phyloP scores from a whole-genome alignment of 1,139 yeast genomes.

The Candida pseudocylindracea region DNA sequence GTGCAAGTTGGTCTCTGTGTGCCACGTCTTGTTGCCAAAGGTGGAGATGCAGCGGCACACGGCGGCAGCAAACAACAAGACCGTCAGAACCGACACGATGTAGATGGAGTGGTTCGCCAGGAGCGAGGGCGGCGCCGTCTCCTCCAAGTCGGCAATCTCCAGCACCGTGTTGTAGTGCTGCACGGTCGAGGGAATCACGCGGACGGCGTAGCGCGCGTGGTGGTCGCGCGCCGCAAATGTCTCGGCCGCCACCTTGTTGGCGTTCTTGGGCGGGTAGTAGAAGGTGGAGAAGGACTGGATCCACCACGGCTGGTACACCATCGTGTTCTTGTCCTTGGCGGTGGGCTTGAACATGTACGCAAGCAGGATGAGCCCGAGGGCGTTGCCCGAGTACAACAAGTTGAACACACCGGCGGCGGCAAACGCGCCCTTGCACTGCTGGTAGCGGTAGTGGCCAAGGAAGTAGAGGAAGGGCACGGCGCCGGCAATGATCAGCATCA shows the following conservation, averaged over 20 bases:
- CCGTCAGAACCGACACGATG: neutral
- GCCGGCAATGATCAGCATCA: conserved; percentile 35
- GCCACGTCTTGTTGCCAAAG: neutral
- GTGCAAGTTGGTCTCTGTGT: neutral
- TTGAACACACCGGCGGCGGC: conserved; percentile 31
- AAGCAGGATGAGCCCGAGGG: conserved; percentile 22
- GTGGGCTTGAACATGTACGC: conserved; percentile 40
- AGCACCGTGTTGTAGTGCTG: neutral
- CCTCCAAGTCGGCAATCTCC: neutral
- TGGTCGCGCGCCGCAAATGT: conserved; percentile 1
- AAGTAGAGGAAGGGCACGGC: conserved; percentile 40
- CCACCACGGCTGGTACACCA: conserved; percentile 67
- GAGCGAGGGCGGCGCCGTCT: neutral
- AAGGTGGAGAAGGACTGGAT: conserved; percentile 35
- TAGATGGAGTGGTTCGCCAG: neutral
- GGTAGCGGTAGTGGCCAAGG: conserved; percentile 19
- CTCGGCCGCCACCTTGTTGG: neutral
- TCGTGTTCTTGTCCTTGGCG: conserved; percentile 23
- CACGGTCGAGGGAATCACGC: conserved; percentile 1
- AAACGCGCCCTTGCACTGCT: conserved; percentile 27
- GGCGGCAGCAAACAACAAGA: conserved; percentile 1
- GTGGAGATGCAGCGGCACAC: neutral
- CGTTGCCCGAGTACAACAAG: conserved; percentile 32
- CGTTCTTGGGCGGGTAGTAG: conserved; percentile 8
- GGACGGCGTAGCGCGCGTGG: conserved; percentile 1